phyloP scores from a whole-genome alignment of 2,329 filamentous ascomycete species.

The Penicillium sp. region DNA sequence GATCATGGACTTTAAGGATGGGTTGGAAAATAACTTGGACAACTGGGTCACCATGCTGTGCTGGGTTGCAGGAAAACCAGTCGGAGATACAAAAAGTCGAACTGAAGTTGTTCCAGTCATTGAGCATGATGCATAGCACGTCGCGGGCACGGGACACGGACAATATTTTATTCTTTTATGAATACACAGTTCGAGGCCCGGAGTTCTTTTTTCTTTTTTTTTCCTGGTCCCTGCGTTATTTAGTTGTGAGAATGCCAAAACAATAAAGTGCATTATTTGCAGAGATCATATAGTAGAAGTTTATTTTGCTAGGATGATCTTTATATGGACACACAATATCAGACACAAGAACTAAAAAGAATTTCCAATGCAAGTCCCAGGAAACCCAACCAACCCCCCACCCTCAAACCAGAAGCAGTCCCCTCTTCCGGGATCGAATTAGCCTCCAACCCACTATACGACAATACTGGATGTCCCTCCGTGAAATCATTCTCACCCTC shows the following conservation, averaged over 20 bases:
- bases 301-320: too few relatives aligned
- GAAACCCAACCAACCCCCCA: slow-evolving; percentile 3
- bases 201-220: background rate
- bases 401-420: background rate
- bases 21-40: background rate
- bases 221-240: too few relatives aligned
- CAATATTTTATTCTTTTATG: background rate
- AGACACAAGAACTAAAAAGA: background rate
- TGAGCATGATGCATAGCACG: background rate
- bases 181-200: too few relatives aligned
- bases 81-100: background rate
- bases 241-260: too few relatives aligned
- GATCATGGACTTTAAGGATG: background rate
- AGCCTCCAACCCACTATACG: slow-evolving; percentile 3
- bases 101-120: background rate
- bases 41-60: background rate
- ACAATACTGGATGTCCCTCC: background rate
- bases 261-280: too few relatives aligned
- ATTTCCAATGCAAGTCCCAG: slow-evolving; percentile 8
- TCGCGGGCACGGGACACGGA: background rate
- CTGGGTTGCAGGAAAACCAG: background rate
- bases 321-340: background rate
- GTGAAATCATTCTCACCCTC: background rate
- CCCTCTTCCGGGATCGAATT: background rate
- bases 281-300: too few relatives aligned